Evolutionary conservation across 2,329 filamentous ascomycete genomes (phyloP), one percentile per base, ranked within the genome.

Genomic region (Paraconiothyrium sp.): DNA sequence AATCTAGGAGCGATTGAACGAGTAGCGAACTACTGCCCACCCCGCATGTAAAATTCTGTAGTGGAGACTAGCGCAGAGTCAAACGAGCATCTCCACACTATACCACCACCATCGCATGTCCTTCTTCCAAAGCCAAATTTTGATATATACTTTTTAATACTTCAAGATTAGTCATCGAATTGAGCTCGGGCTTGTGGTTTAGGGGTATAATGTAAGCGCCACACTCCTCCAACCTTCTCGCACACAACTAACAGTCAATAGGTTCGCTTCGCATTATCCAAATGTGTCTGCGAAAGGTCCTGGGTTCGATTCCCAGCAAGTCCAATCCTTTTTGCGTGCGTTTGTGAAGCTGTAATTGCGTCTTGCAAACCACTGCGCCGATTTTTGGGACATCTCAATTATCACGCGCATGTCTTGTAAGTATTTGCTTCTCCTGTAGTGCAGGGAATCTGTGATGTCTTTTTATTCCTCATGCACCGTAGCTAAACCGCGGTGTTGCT

Each of bases 251-350:
- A 48, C 30, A 48, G 13, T 8, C 16, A 30, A 32, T 32, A 48
- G 46, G 46, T 54, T 54, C 51, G 51, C 51, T 54, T 54, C 51
- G 51, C 51, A 54, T 54, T n/a, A 43, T 52, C 39, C 49, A n/a
- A 10, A 32, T 43, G 51, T 43, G 51, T 43, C 51, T 54, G 51
- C 51, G 51, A 54, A 54, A 54, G 51, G 51, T 54, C 51, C 51
- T 54, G 51, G 51, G 51, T 54, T 54, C 51, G 51, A 54, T 54
- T 54, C 51, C 51, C 51, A 54, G 51, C 51, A 54, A 54, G 35
- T 54, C 51, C 51, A 54, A 10, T 14, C 11, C 43, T 41, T 52
- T 39, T 50, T 10, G 35, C 35, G 14, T 37, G 35, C 35, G 35
- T 9, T 9, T 20, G 20, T 20, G 20, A 20, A 20, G 20, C 20